Evolutionary conservation across 306 rosid genomes (phyloP), one percentile per base, ranked within the genome.

Genomic region (Citrullus colocynthis): DNA sequence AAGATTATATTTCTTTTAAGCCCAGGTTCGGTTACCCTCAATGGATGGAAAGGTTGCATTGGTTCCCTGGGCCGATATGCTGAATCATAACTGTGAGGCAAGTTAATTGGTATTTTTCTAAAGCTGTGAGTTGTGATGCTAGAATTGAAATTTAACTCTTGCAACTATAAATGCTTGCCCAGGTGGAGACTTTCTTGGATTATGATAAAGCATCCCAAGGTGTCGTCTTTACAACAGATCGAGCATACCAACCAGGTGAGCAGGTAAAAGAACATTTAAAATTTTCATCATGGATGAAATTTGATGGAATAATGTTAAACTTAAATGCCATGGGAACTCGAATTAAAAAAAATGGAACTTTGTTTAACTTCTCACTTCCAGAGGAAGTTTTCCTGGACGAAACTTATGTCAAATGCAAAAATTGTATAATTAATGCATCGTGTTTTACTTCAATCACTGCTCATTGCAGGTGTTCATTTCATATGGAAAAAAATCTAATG

Each of bases 21-120:
- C 85, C 85, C 91, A 92, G 98, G 98, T 94, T 60, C 89, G 98
- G 44, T 84, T 94, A 77, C 97, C 97, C 60, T 92, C 96, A 4
- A 84, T 92, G 98, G 88, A 84, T 80, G 98, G 89, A 74, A 88
- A 81, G 81, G 93, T 92, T 84, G 98, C 97, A 45, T 83, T 92
- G 88, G 97, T 90, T 89, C 98, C 98, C 2, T 92, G 98, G 98
- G 98, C 96, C 37, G 98, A 95, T 85, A 95, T 95, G 96, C 84
- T 95, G 87, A 95, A 95, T 80, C 98, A 92, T 89, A 88, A 85
- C 83, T 89, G 98, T 87, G 93, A 92, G 85, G 98, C 92, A 82
- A 44, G 90, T 34, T 28, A 15, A 70, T 57, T 66, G 80, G 36
- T 81, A 21, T 83, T 51, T 81, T 79, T 77, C 55, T 52, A 64